A percentile compares a stretch with the other conserved stretches of the same genome.
These are phyloP conservation scores for Diaporthe nobilis DNA, from an alignment of 2,329 filamentous ascomycete genomes.

Conservation along the genomic window DNA sequence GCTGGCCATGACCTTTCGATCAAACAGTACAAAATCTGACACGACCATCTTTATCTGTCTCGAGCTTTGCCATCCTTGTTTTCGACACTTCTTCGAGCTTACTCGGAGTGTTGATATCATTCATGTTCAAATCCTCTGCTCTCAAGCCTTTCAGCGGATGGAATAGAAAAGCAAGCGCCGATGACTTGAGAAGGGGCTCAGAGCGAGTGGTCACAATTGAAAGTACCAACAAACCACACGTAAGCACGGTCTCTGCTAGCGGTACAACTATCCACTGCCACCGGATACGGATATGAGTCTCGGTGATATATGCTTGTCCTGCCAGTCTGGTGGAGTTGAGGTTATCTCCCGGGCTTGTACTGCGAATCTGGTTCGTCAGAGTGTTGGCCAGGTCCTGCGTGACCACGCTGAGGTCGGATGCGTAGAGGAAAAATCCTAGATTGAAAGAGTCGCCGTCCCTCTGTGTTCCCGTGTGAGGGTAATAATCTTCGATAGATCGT, in stretches of 20 bases:
- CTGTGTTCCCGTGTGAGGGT: background rate
- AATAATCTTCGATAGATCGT: background rate
- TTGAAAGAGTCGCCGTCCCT: background rate
- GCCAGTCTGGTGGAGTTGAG: background rate
- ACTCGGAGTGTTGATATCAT: background rate
- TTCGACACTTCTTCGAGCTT: background rate
- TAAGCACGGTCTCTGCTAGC: background rate
- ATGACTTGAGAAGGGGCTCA: background rate
- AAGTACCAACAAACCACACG: background rate
- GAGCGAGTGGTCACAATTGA: background rate
- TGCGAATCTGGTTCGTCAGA: background rate
- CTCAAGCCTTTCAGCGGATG: background rate
- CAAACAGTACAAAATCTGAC: background rate
- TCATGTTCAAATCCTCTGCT: background rate
- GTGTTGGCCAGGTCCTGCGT: background rate
- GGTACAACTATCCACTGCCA: background rate
- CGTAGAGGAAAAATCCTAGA: background rate
- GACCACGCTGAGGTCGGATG: background rate
- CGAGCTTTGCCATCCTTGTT: background rate
- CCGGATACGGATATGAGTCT: background rate
- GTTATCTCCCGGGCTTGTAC: background rate
- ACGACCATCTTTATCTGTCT: background rate
- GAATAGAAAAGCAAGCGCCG: background rate
- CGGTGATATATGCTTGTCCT: background rate
- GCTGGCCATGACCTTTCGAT: background rate